phyloP scores from a whole-genome alignment of 2,329 filamentous ascomycete species.

The Tolypocladium guangdongense region DNA sequence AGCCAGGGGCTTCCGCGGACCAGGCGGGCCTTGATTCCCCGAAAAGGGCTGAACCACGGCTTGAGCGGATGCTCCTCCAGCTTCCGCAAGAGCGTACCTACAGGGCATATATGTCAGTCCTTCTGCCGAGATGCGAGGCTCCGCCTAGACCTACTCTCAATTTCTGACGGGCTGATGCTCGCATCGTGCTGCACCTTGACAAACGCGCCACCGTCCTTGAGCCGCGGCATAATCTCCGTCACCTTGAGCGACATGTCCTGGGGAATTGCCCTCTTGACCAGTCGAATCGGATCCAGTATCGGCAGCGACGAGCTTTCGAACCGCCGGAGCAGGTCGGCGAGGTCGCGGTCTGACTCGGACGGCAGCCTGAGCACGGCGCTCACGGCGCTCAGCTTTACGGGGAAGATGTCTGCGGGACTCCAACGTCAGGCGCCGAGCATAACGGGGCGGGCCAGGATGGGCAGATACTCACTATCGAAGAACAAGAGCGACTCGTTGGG shows the following conservation, averaged over 20 bases:
- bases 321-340: constrained; percentile 37
- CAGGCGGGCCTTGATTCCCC: constrained; percentile 55
- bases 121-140: neutral
- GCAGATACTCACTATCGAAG: constrained; percentile 60
- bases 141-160: constrained; percentile 25
- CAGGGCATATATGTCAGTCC: constrained; percentile 1
- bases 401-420: constrained; percentile 61
- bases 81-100: constrained; percentile 46
- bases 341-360: constrained; percentile 37
- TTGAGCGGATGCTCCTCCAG: constrained; percentile 62
- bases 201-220: constrained; percentile 89
- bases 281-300: constrained; percentile 38
- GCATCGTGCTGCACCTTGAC: constrained; percentile 62
- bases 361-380: constrained; percentile 33
- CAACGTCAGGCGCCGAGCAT: neutral
- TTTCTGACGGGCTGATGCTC: constrained; percentile 25
- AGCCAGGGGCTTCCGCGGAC: constrained; percentile 87
- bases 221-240: constrained; percentile 68
- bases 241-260: constrained; percentile 53
- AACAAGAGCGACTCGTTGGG: constrained; percentile 78
- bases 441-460: neutral
- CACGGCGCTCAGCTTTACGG: constrained; percentile 52
- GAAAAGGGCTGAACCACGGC: constrained; percentile 85
- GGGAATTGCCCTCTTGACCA: constrained; percentile 54
- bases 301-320: constrained; percentile 41